phyloP scores from a whole-genome alignment of 2,329 filamentous ascomycete genomes.

The Alternaria dauci region DNA sequence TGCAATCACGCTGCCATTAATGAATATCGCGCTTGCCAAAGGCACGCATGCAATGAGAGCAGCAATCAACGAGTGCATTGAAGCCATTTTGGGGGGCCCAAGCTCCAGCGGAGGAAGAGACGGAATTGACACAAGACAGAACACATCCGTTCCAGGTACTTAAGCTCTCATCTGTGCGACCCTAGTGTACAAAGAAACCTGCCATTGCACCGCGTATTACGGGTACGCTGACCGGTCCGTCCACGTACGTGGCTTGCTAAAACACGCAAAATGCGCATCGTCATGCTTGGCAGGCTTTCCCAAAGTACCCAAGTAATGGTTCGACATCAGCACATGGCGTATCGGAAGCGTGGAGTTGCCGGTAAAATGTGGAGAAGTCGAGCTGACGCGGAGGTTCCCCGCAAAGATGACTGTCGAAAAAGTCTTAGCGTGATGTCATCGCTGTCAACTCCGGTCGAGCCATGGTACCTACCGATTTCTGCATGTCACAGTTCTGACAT shows the following conservation, averaged over 20 bases:
- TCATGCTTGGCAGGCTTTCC: conserved; percentile 16
- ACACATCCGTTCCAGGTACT: conserved; percentile 8
- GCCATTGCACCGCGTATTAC: conserved; percentile 12
- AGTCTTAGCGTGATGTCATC: conserved; percentile 31
- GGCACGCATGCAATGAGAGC: conserved; percentile 31
- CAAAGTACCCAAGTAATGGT: conserved; percentile 6
- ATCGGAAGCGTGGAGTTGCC: conserved; percentile 6
- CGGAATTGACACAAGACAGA: not conserved
- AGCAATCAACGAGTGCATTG: conserved; percentile 22
- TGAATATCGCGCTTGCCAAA: conserved; percentile 59
- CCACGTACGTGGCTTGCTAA: conserved; percentile 34
- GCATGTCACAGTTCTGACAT: not conserved
- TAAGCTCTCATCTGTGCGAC: conserved; percentile 10
- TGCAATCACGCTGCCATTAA: conserved; percentile 67
- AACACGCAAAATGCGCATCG: conserved; percentile 1
- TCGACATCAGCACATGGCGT: conserved; percentile 9
- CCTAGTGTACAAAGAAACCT: conserved; percentile 23
- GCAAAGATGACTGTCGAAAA: conserved; percentile 24
- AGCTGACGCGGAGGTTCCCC: conserved; percentile 19
- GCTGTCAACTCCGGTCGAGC: conserved; percentile 18
- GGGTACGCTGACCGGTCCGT: conserved; percentile 9
- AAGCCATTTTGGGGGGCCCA: conserved; percentile 13
- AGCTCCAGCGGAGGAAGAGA: conserved; percentile 9
- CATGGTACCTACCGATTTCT: conserved; percentile 17
- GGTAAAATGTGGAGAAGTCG: conserved; percentile 8